These are phyloP conservation scores for Striga hermonthica DNA, from an alignment of 305 asterid genomes.

Conservation along the genomic window DNA sequence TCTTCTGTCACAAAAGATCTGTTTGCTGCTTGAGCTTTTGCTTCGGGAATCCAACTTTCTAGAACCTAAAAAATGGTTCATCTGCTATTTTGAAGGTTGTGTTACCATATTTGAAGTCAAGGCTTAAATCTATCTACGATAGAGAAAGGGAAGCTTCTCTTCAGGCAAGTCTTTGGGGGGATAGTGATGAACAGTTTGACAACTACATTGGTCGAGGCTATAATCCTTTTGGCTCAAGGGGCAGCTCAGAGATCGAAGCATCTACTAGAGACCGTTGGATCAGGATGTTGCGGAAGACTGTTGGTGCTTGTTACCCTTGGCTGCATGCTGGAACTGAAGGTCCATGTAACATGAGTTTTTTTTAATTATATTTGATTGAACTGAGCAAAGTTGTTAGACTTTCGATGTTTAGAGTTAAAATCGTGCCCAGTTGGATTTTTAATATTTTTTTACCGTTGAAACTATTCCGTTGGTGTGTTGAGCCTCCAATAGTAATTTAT, in stretches of 20 bases:
- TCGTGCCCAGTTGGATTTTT: conserved; percentile 11
- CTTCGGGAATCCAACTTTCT: background rate
- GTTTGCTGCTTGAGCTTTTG: conserved; percentile 1
- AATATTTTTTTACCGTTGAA: conserved; percentile 9
- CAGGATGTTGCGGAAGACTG: conserved; percentile 56
- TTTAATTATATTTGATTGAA: background rate
- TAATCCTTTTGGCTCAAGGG: conserved; percentile 43
- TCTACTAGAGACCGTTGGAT: conserved; percentile 51
- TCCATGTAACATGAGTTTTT: conserved; percentile 29
- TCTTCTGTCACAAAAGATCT: conserved; percentile 12
- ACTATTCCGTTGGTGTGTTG: conserved; percentile 4
- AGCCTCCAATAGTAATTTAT: conserved; percentile 7
- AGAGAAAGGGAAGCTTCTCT: conserved; percentile 91
- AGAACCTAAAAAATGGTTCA: conserved; percentile 16
- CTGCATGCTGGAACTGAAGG: conserved; percentile 98
- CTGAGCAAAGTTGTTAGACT: conserved; percentile 16
- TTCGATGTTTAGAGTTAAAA: background rate
- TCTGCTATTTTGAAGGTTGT: conserved; percentile 56
- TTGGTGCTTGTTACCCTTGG: conserved; percentile 90
- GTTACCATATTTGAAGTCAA: conserved; percentile 84
- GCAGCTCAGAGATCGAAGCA: conserved; percentile 46
- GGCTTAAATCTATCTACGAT: conserved; percentile 71
- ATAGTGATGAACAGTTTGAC: conserved; percentile 61
- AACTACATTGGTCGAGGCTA: conserved; percentile 43
- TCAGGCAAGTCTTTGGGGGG: conserved; percentile 97